Evolutionary conservation across 148 eudicot species (phyloP), one percentile per base, ranked within the genome.

Genomic region (Cornus controversa): DNA sequence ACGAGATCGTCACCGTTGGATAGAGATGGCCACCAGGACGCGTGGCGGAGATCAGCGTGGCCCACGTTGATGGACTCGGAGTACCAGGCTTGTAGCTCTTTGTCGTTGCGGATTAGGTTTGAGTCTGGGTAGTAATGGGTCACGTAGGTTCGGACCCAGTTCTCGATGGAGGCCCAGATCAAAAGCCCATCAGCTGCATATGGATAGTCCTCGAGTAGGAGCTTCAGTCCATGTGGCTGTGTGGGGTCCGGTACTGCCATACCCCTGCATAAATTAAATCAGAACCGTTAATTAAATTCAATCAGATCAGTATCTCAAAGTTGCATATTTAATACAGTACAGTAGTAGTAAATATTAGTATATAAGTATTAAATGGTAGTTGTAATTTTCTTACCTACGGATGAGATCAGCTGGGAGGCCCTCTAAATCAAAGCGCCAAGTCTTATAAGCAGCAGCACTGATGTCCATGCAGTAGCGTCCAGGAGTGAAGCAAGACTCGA

Each of bases 391-490:
- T 58, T 86, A 94, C 98, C 98, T 90, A 80, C 96, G 74, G 64
- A 91, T 76, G 58, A 94, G 96, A 78, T 94, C 98, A 66, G 89
- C 85, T 20, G 98, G 98, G 40, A 94, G 94, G 80, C 94, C 89
- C 77, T 94, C 97, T 25, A 86, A 66, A 77, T 94, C 98, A 74
- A 94, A 92, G 54, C 97, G 96, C 98, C 98, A 94, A 24, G 75
- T 75, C 84, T 92, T 89, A 78, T 94, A 94, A 8, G 96, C 98
- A 79, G 97, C 93, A 0, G 98, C 97, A 27, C 98, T 94, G 22
- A 94, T 91, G 74, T 94, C 98, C 98, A 94, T 93, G 84, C 86
- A 72, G 72, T 91, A 94, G 57, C 97, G 97, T 25, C 98, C 98
- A 27, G 98, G 98, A 36, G 94, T 85, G 88, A 94, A 94, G 85